Evolutionary conservation across 805 yeast species (phyloP), one percentile per base, ranked within the genome.

Genomic region (Metschnikowia baotianmanensis): DNA sequence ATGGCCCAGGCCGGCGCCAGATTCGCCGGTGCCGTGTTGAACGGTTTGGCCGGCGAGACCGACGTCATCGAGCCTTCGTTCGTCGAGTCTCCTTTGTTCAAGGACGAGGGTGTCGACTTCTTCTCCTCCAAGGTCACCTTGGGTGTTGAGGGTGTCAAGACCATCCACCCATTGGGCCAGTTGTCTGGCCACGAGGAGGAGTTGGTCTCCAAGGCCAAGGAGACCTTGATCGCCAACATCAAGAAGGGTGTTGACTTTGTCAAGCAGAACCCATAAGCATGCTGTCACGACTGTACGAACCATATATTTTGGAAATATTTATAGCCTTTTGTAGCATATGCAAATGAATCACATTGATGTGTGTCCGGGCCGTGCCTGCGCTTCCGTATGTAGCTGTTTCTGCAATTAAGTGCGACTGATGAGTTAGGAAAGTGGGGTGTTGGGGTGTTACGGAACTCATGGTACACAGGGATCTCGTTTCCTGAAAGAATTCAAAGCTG

Each of bases 101-200:
- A 83, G 69, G 60, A 64, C 42, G 96, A 90, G 75, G 98, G 98
- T 63, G 86, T 93, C 59, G 91, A 88, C 50, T 93, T 90, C 86
- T 93, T 93, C 77, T 89, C 98, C 40, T 84, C 96, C 55, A 83
- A 82, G 71, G 95, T 93, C 54, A 86, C 96, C 57, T 82, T 91
- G 61, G 98, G 98, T 55, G 84, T 83, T 62, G 78, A 84, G 51
- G 97, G 97, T 82, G 86, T 85, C 54, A 78, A 80, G 67, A 76
- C 80, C 67, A 72, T 89, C 63, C 96, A 86, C 76, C 72, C 75
- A 45, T 74, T 93, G 59, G 95, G 95, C 60, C 67, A 72, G 52
- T 66, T 88, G 59, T 72, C 84, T 43, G 72, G 69, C 53, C 83
- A 82, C 67, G 99, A 93, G 79, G 84, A 85, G 72, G 84, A 79